Conservation (phyloP, 768 basidiomycete genomes). For the Lactarius quietus region DNA sequence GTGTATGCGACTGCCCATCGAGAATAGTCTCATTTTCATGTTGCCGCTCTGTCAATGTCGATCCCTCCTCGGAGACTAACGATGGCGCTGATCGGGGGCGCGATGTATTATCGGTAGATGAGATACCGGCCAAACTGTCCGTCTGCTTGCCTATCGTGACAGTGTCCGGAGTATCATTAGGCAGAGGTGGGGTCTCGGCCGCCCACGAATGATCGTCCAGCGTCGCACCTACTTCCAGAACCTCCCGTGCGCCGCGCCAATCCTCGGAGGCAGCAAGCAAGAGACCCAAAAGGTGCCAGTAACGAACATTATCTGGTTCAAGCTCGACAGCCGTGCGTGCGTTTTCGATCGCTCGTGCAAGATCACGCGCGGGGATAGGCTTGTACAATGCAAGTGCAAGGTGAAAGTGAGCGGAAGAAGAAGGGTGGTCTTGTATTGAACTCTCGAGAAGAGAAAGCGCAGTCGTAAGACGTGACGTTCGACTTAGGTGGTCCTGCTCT, state of each 20-base stretch:
- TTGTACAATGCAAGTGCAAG: slow-evolving; percentile 73
- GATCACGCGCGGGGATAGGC: slow-evolving; percentile 57
- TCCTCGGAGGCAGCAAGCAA: slow-evolving; percentile 75
- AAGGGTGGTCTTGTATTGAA: slow-evolving; percentile 48
- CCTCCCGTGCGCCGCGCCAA: slow-evolving; percentile 71
- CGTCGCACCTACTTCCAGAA: slow-evolving; percentile 73
- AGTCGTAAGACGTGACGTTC: slow-evolving; percentile 54
- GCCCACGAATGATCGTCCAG: slow-evolving; percentile 42
- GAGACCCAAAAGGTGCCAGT: slow-evolving; percentile 90
- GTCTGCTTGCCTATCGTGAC: slow-evolving; percentile 10
- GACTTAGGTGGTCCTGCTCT: slow-evolving; percentile 66
- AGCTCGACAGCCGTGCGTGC: slow-evolving; percentile 73
- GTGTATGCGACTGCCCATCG: slow-evolving; percentile 28
- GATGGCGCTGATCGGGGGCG: neutral
- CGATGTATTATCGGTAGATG: neutral
- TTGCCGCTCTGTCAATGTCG: slow-evolving; percentile 14
- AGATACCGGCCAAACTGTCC: neutral
- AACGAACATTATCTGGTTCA: slow-evolving; percentile 58
- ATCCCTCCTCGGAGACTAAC: slow-evolving; percentile 6
- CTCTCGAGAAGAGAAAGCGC: slow-evolving; percentile 50
- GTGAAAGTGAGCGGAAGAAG: slow-evolving; percentile 66
- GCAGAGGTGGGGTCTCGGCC: slow-evolving; percentile 21
- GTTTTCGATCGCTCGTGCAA: slow-evolving; percentile 61
- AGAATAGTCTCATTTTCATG: slow-evolving; percentile 29
- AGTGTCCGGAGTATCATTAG: slow-evolving; percentile 10